Percentiles rank a stretch among this genome's conserved stretches.
Evolutionary conservation across 768 basidiomycete species (phyloP).

Genomic region (Russula earlei): DNA sequence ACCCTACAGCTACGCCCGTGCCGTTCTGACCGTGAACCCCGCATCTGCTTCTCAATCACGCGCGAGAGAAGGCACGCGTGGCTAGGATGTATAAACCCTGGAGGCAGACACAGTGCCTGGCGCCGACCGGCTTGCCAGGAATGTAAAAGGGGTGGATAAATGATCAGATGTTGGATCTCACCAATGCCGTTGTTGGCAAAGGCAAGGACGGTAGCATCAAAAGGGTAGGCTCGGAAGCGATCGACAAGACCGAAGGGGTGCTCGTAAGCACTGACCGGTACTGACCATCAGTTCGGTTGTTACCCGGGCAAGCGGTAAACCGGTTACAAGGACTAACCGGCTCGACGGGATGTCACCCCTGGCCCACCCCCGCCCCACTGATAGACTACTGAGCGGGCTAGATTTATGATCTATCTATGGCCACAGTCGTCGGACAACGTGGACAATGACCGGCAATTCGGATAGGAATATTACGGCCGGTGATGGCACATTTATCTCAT

Average conservation of each 20-base stretch:
- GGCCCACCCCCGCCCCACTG: neutral
- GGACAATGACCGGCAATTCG: neutral
- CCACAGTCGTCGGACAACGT: neutral
- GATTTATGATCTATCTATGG: neutral
- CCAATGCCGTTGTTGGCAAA: neutral
- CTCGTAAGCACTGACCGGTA: neutral
- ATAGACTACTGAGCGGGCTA: neutral
- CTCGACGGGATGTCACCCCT: neutral
- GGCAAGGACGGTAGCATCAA: neutral
- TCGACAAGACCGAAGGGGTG: slow-evolving; percentile 1
- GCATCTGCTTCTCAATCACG: too few species aligned
- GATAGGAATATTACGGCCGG: neutral
- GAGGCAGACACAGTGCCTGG: neutral
- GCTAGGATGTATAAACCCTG: too few species aligned
- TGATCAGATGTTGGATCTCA: slow-evolving; percentile 3
- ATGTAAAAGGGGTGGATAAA: neutral
- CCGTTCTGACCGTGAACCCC: too few species aligned
- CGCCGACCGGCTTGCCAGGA: neutral
- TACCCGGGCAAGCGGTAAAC: neutral
- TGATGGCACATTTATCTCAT: slow-evolving; percentile 12
- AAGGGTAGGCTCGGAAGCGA: slow-evolving; percentile 13
- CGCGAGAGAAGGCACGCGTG: too few species aligned
- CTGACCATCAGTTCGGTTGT: slow-evolving; percentile 8
- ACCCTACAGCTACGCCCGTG: too few species aligned
- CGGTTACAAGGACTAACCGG: neutral